phyloP scores from a whole-genome alignment of 176 grass and related monocot genomes.

The Poa pratensis region DNA sequence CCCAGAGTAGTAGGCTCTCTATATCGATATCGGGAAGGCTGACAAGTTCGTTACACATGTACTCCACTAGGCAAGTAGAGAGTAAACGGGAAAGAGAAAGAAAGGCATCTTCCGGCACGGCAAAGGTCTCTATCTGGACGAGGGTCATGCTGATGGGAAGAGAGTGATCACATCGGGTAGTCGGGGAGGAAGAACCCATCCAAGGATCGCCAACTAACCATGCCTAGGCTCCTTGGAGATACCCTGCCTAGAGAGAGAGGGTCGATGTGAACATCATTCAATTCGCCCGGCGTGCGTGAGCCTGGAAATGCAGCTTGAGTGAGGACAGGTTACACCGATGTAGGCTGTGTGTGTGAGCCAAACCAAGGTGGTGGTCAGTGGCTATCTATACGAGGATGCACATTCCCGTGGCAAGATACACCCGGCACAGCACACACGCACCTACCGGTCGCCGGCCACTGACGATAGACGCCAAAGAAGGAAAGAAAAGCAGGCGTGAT shows the following conservation, averaged over 20 bases:
- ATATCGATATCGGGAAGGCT: neutral
- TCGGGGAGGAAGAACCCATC: neutral
- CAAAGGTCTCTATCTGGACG: neutral
- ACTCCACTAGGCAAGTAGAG: neutral
- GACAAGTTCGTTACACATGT: conserved; percentile 25
- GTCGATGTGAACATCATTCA: neutral
- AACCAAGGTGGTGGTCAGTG: neutral
- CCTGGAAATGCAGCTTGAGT: neutral
- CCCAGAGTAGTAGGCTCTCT: neutral
- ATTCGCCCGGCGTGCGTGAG: neutral
- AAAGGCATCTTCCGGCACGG: neutral
- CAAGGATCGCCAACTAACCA: neutral
- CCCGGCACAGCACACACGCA: too few relatives aligned
- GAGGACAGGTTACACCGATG: neutral
- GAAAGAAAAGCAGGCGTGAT: neutral
- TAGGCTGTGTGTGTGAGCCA: neutral
- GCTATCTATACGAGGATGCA: neutral
- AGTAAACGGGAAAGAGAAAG: neutral
- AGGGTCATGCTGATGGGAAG: neutral
- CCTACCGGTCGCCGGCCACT: neutral
- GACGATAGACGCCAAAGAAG: neutral
- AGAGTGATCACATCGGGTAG: neutral
- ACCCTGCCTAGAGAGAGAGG: too few relatives aligned
- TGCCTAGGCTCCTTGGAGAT: too few relatives aligned
- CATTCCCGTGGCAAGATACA: neutral